Percentiles rank a stretch among this genome's conserved stretches.
phyloP scores from a whole-genome alignment of 2,329 filamentous ascomycete species.

The Colletotrichum plurivorum region DNA sequence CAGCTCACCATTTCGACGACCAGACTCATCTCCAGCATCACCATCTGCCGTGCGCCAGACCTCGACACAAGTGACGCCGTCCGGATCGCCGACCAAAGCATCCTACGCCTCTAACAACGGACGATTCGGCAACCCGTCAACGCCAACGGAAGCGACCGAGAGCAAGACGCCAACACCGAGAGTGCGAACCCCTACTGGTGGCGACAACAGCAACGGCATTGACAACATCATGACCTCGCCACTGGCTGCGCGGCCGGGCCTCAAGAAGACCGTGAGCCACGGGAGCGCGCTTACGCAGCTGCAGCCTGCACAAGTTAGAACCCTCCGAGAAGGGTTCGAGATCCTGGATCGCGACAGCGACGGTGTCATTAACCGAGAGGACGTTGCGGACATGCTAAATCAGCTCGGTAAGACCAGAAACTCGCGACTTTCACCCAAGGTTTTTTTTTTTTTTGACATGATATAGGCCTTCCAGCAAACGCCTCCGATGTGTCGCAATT shows the following conservation, averaged over 20 bases:
- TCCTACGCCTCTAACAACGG: conserved; percentile 45
- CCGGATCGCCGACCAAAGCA: conserved; percentile 70
- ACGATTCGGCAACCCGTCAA: conserved; percentile 57
- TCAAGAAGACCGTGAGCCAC: conserved; percentile 55
- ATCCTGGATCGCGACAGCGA: conserved; percentile 93
- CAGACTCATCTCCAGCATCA: conserved; percentile 72
- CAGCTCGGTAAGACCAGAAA: conserved; percentile 75
- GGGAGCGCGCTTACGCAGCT: conserved; percentile 78
- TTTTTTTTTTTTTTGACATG: conserved; percentile 34
- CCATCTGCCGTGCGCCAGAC: conserved; percentile 75
- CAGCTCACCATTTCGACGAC: conserved; percentile 74
- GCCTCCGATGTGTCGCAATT: conserved; percentile 81
- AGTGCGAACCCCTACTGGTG: conserved; percentile 43
- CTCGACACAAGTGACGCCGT: conserved; percentile 62
- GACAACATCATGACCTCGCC: conserved; percentile 55
- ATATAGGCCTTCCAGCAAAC: conserved; percentile 79
- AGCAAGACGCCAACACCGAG: conserved; percentile 53
- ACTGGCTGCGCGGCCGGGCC: conserved; percentile 49
- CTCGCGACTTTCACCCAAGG: neutral
- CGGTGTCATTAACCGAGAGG: conserved; percentile 84
- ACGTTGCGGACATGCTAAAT: conserved; percentile 88
- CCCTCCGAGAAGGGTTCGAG: conserved; percentile 92
- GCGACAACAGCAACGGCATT: conserved; percentile 39
- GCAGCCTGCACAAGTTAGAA: conserved; percentile 85
- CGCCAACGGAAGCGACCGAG: conserved; percentile 54